Base-by-base conservation (phyloP, 2,329 filamentous ascomycete species). In the Talaromyces sp. region DNA sequence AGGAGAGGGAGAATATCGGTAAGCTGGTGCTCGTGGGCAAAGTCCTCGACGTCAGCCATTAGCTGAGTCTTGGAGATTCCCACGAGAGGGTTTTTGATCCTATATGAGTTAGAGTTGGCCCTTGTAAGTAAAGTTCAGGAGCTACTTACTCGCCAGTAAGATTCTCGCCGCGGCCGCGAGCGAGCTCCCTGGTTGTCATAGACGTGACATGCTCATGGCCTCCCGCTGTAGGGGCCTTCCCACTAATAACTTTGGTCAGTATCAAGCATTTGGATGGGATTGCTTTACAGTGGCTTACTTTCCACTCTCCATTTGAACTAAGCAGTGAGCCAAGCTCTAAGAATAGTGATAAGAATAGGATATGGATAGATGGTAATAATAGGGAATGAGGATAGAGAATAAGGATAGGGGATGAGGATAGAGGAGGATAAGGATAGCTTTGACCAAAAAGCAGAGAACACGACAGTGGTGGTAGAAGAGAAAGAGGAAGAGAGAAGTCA, bases 11-110 rank as follows among this genome's bases (percentile, higher is more conserved):
- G 75, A 64, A 88, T 81, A 57, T 88, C 83, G 1, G 76, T 74
- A 31, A 92, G 78, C 27, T 81, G 80, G 65, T 88, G 83, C 55
- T 81, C 74, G n/a, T 78, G 75, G 43, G 86, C 87, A 67, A 67
- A 74, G 29, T 65, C 56, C 32, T 70, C 68, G 41, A 73, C 71
- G 59, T 74, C 70, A 50, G 64, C 61, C 6, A 73, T 62, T 14
- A 74, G 61, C 43, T 68, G 65, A 3, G 66, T 66, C 55, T 69
- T 70, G 19, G 71, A 66, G 35, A 74, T 70, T 11, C 67, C 70
- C 7, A 65, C 57, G 5, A 73, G 64, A 58, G 71, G 71, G 52
- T 73, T 73, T 58, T 66, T 66, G 60, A 69, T 61, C 26, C 59
- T 60, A 24, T 6, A 11, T 14, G 27, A 27, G 12, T 58, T 19